phyloP scores from a whole-genome alignment of 2,329 filamentous ascomycete species.

The Penicillium paneum region DNA sequence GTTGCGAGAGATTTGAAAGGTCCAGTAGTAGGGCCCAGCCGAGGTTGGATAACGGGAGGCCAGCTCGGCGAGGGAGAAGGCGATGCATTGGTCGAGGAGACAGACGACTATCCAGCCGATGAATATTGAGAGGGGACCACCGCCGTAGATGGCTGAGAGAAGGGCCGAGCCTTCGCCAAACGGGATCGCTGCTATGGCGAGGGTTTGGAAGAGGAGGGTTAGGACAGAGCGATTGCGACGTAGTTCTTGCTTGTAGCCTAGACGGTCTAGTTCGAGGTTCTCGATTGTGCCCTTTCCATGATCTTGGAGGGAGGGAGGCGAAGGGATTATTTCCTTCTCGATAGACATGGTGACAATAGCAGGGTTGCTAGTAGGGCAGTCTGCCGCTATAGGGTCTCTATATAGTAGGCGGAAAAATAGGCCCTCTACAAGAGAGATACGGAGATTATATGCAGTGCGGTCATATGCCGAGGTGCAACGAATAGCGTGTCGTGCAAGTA shows the following conservation, averaged over 20 bases:
- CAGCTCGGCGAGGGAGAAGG: slow-evolving; percentile 51
- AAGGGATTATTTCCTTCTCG: neutral
- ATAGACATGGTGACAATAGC: neutral
- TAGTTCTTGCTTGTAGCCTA: slow-evolving; percentile 60
- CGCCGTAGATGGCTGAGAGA: slow-evolving; percentile 44
- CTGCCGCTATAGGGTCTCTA: too few species aligned
- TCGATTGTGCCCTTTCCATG: slow-evolving; percentile 21
- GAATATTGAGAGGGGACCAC: slow-evolving; percentile 55
- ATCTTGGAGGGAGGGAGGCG: slow-evolving; percentile 1
- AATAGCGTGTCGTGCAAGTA: neutral
- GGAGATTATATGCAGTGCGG: neutral
- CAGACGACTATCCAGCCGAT: slow-evolving; percentile 56
- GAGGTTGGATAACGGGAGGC: slow-evolving; percentile 54
- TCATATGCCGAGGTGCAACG: neutral
- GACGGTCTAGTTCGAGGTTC: slow-evolving; percentile 35
- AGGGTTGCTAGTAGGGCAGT: neutral
- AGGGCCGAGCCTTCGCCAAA: slow-evolving; percentile 48
- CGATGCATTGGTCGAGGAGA: slow-evolving; percentile 53
- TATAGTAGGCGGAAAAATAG: neutral
- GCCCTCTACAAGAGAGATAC: neutral
- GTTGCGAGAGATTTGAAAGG: slow-evolving; percentile 47
- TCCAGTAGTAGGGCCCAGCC: slow-evolving; percentile 55
- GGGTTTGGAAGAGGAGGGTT: slow-evolving; percentile 59
- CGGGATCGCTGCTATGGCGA: slow-evolving; percentile 60
- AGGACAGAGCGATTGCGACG: slow-evolving; percentile 58